These are phyloP conservation scores for Globisporangium camurandrum DNA, from an alignment of 352 stramenopile species.

Conservation along the genomic window DNA sequence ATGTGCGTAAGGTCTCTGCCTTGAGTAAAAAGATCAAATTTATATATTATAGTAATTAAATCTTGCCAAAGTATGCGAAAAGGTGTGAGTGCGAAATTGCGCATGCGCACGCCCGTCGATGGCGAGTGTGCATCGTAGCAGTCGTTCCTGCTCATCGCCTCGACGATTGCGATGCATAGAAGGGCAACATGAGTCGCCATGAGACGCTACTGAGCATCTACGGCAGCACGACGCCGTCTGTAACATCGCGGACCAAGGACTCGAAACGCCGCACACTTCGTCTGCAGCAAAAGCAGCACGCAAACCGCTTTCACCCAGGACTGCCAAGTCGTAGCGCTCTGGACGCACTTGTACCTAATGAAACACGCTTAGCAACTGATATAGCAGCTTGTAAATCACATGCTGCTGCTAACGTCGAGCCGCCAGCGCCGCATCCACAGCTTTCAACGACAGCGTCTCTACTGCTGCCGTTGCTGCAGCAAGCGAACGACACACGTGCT, in stretches of 20 bases:
- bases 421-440: not conserved
- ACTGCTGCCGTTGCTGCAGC: not conserved
- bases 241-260: not conserved
- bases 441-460: not conserved
- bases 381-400: too few species aligned
- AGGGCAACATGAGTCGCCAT: constrained; percentile 12
- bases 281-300: not conserved
- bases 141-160: not conserved
- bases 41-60: too few species aligned
- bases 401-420: not conserved
- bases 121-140: too few species aligned
- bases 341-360: not conserved
- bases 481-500: not conserved
- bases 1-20: too few species aligned
- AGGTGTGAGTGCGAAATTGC: too few species aligned
- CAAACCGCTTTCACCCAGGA: not conserved
- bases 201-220: constrained; percentile 33
- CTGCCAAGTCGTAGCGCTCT: not conserved
- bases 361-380: not conserved
- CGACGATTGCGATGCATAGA: not conserved
- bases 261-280: constrained; percentile 1
- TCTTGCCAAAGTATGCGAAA: too few species aligned
- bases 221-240: constrained; percentile 3
- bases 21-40: too few species aligned
- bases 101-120: too few species aligned